Evolutionary conservation across 805 yeast genomes (phyloP).

Genomic region (Sungouiozyma ichnusensis): DNA sequence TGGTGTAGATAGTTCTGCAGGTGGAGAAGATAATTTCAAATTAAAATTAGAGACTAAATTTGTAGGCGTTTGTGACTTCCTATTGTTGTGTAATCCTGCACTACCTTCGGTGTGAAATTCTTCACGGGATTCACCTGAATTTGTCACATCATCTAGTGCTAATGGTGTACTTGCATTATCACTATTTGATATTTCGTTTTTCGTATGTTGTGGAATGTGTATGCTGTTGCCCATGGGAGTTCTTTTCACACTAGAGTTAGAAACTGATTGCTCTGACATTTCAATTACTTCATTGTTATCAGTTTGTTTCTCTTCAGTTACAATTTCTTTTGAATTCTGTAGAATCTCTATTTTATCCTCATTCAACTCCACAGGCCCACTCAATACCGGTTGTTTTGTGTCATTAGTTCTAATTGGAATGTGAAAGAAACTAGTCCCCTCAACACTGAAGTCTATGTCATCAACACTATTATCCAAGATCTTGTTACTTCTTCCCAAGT

Average conservation of each 20-base stretch:
- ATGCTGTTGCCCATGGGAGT: not conserved
- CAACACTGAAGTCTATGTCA: constrained; percentile 23
- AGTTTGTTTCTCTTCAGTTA: not conserved
- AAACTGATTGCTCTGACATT: not conserved
- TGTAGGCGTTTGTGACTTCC: not conserved
- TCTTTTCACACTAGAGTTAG: not conserved
- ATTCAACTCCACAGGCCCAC: not conserved
- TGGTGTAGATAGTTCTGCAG: constrained; percentile 5
- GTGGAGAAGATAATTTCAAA: not conserved
- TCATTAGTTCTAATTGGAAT: constrained; percentile 10
- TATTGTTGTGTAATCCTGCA: not conserved
- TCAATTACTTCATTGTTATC: not conserved
- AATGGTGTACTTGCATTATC: not conserved
- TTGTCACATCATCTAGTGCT: not conserved
- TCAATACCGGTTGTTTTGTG: not conserved
- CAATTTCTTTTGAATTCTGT: not conserved
- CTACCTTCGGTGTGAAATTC: not conserved
- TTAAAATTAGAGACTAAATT: not conserved
- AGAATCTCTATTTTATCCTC: not conserved
- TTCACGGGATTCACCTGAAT: not conserved
- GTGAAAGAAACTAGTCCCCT: constrained; percentile 22
- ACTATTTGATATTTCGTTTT: not conserved
- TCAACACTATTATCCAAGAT: constrained; percentile 25
- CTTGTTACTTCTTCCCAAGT: constrained; percentile 16
- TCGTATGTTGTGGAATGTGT: not conserved